Base-by-base conservation (phyloP, 306 rosid species). In the peach (Prunus persica) region DNA sequence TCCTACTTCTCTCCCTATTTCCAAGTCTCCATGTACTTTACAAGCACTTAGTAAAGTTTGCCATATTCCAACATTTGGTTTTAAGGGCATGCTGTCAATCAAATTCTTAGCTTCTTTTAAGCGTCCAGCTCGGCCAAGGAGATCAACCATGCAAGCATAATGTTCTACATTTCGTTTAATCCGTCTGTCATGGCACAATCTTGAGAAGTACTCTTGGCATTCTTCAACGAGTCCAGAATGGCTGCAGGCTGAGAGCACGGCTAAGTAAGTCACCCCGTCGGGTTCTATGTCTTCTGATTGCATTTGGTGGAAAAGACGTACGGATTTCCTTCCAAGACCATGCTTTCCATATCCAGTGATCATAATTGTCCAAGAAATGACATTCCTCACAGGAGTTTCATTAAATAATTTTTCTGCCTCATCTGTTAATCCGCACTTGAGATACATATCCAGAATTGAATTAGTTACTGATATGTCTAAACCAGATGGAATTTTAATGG, bases 281-380 rank as follows among this genome's bases (percentile, higher is more conserved):
- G 88, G 91, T 78, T 88, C 80, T 6, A 88, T 56, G 27, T 84
- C 81, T 27, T 76, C 72, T 34, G 8, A 43, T 52, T 51, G 86
- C 96, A 88, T 87, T 76, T 75, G 76, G 57, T 82, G 65, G 65
- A 88, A 90, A 32, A 88, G 78, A 71, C 34, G 52, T 50, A 88
- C 32, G 14, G 90, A 91, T 63, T 88, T 72, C 65, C 49, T 72
- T 62, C 90, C 88, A 12, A 86, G 67, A 79, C 96, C 93, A 28
- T 90, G 93, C 66, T 88, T 90, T 51, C 89, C 93, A 24, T 78
- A 88, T 25, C 93, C 89, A 11, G 91, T 90, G 80, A 90, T 87
- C 96, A 88, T 90, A 45, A 80, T 83, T 30, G 96, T 88, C 93
- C 91, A 88, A 1, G 93, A 88, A 76, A 90, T 81, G 30, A 88